Evolutionary conservation across 2,329 filamentous ascomycete genomes (phyloP).

Genomic region (Neopestalotiopsis clavispora): DNA sequence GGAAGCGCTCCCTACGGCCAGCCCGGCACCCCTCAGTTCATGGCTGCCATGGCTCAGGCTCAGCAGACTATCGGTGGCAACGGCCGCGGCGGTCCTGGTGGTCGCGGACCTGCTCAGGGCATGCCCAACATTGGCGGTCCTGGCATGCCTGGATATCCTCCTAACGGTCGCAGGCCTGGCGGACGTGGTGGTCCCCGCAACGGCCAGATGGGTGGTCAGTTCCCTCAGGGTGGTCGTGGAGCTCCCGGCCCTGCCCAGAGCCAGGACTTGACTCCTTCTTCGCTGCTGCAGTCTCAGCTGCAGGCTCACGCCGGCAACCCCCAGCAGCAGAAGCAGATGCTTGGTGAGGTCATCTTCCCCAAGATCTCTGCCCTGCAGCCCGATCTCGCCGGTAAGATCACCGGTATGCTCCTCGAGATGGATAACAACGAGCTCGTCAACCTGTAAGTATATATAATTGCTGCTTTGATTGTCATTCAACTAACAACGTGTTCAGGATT

Average conservation of each 20-base stretch:
- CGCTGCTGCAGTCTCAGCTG: conserved; percentile 63
- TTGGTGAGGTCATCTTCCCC: conserved; percentile 96
- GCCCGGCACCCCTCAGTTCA: conserved; percentile 78
- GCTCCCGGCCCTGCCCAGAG: conserved; percentile 37
- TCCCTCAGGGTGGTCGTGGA: conserved; percentile 56
- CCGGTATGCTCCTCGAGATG: conserved; percentile 99
- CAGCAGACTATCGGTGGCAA: conserved; percentile 65
- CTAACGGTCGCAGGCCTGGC: conserved; percentile 50
- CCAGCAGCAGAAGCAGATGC: conserved; percentile 95
- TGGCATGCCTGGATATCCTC: conserved; percentile 59
- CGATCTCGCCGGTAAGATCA: conserved; percentile 98
- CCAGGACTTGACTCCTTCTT: conserved; percentile 44
- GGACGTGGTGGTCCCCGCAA: conserved; percentile 47
- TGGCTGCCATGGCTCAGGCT: conserved; percentile 83
- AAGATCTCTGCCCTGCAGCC: conserved; percentile 97
- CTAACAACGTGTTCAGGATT: conserved; percentile 62
- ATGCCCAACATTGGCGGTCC: conserved; percentile 50
- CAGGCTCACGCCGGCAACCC: conserved; percentile 54
- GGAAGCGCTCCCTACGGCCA: conserved; percentile 74
- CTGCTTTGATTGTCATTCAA: not conserved
- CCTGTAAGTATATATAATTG: conserved; percentile 71
- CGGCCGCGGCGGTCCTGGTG: conserved; percentile 67
- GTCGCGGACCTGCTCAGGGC: conserved; percentile 74
- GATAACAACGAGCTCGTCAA: conserved; percentile 93
- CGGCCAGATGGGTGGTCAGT: conserved; percentile 40